phyloP scores from a whole-genome alignment of 169 alveolate genomes.

The Eimeria sp. region DNA sequence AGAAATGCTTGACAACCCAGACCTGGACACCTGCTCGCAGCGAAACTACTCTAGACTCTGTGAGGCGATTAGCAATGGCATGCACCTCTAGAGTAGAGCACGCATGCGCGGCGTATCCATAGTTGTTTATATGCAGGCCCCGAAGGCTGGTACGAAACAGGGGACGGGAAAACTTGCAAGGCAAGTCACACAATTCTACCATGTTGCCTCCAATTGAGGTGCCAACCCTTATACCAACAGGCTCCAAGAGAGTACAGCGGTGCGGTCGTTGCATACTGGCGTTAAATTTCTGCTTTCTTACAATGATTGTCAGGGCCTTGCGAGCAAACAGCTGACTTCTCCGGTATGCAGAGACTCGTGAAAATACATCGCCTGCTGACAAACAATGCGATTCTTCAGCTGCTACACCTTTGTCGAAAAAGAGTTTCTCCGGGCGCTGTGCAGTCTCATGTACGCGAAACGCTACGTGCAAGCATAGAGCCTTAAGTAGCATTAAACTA shows the following conservation, averaged over 20 bases:
- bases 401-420: slow-evolving; percentile 49
- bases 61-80: background rate
- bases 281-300: background rate
- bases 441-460: slow-evolving; percentile 24
- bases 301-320: slow-evolving; percentile 14
- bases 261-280: background rate
- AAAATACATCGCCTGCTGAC: background rate
- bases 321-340: slow-evolving; percentile 56
- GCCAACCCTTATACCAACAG: background rate
- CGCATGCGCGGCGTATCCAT: background rate
- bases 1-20: slow-evolving; percentile 54
- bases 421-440: slow-evolving; percentile 48
- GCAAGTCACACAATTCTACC: slow-evolving; percentile 14
- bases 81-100: background rate
- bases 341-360: background rate
- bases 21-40: slow-evolving; percentile 22
- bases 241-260: slow-evolving; percentile 39
- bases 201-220: background rate
- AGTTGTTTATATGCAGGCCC: slow-evolving; percentile 5
- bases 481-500: background rate
- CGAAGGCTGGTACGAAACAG: slow-evolving; percentile 50
- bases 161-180: slow-evolving; percentile 69
- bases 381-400: background rate
- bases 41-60: slow-evolving; percentile 35
- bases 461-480: too few species aligned